Evolutionary conservation across 2,329 filamentous ascomycete species (phyloP).

Genomic region (Beauveria australis): DNA sequence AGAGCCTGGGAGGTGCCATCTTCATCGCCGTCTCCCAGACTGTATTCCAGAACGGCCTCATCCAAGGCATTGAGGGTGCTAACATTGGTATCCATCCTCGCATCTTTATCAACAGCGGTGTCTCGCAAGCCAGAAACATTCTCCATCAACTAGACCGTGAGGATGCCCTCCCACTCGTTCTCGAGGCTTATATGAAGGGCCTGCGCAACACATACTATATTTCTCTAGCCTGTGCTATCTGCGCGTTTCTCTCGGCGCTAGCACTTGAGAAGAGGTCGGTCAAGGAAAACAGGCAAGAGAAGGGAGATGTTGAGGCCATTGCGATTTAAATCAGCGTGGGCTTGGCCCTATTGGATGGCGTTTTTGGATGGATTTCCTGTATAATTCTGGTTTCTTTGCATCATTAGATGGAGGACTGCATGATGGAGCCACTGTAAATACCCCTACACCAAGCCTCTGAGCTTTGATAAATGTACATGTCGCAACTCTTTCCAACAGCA

Average conservation of each 20-base stretch:
- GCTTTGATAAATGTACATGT: not conserved
- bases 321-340: slow-evolving; percentile 10
- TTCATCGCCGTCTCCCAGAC: slow-evolving; percentile 52
- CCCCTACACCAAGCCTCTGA: not conserved
- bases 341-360: not conserved
- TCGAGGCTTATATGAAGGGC: slow-evolving; percentile 41
- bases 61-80: slow-evolving; percentile 38
- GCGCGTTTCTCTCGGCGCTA: slow-evolving; percentile 35
- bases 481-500: not conserved
- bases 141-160: slow-evolving; percentile 32
- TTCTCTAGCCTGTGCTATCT: slow-evolving; percentile 37
- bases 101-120: slow-evolving; percentile 45
- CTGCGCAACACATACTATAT: slow-evolving; percentile 45
- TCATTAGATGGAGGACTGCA: not conserved
- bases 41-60: slow-evolving; percentile 57
- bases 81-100: slow-evolving; percentile 36
- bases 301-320: slow-evolving; percentile 19
- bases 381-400: not conserved
- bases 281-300: slow-evolving; percentile 31
- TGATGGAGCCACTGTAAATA: not conserved
- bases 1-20: slow-evolving; percentile 37
- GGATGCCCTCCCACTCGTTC: slow-evolving; percentile 34
- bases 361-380: not conserved
- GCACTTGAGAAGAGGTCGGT: slow-evolving; percentile 47
- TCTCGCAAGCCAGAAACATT: slow-evolving; percentile 39